Evolutionary conservation across 2,329 filamentous ascomycete genomes (phyloP), one percentile per base, ranked within the genome.

Genomic region (Aspergillus intermedius): DNA sequence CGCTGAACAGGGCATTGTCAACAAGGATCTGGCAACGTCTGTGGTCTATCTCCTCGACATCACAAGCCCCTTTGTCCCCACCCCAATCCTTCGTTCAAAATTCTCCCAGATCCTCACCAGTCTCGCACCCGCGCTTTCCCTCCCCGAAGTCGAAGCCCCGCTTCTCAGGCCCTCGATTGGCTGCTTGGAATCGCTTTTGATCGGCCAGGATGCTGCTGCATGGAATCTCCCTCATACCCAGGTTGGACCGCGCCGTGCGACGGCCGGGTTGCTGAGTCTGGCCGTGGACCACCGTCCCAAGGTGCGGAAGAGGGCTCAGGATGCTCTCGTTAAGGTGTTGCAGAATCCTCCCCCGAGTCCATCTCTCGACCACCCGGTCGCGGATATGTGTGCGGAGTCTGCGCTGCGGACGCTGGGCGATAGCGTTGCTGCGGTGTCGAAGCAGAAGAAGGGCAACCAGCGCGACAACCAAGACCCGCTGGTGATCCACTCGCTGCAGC

Each of bases 11-110:
- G 85, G 82, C 45, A 81, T 82, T 47, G 76, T 87, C 48, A 91
- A 91, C 66, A 87, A 88, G 67, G 89, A 94, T 55, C 76, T 94
- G 52, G 86, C 88, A 28, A 83, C 87, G 19, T 88, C 91, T 2
- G 86, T 94, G 56, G 87, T 98, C 59, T 98, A 98, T 71, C 84
- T 98, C 13, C 88, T 98, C 74, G 91, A 98, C 71, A 77, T 95
- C 57, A 82, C 96, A 59, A 93, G 90, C 13, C 87, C 87, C 50
- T 87, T 84, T 72, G 84, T 91, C 53, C 89, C 93, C 47, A 81
- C 88, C 53, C 82, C 91, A 51, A 83, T 98, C 51, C 85, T 98
- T 49, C 88, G 91, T 63, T 87, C 89, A 57, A 96, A 97, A 70
- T 98, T 98, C 74, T 86, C 88, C 23, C 88, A 94, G 69, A 96